Base-by-base conservation (phyloP, 495 filamentous ascomycete species). In the Cenococcum geophilum region DNA sequence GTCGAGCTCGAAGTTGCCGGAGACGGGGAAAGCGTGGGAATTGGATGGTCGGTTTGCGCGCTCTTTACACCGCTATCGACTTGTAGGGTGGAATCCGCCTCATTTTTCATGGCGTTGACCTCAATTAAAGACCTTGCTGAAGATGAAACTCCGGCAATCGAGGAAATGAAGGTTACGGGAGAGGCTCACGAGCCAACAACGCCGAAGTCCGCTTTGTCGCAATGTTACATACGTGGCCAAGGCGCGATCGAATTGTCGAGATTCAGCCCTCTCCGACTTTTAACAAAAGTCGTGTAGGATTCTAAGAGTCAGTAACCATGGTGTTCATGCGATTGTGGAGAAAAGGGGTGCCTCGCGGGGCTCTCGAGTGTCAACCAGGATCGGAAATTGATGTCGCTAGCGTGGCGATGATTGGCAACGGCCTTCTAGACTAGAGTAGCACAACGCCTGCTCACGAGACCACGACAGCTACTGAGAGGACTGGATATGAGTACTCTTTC, bases 81-180 rank as follows among this genome's bases (percentile, higher is more conserved):
- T 42, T 40, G 35, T 22, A 48, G 60, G 59, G 55, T 23, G 37
- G 16, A 14, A 12, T 34, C 53, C 60, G 56, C 64, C 42, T 63
- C 64, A 57, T 57, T 55, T 35, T 60, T 68, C 65, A 68, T 68
- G 65, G 58, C 61, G 65, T 42, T 25, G 50, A 25, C 40, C 21
- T 49, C 32, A 37, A 49, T 40, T 67, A 43, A 57, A 67, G 48
- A 18, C 42, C 32, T 49, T 48, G 23, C 49, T 14, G 53, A 16
- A 20, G 53, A 56, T 37, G 21, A 21, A 56, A 34, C 23, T n/a
- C 53, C 20, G 53, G 12, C 11, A 21, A 32, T 52, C 4, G 25
- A 52, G 49, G 21, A 6, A 52, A 52, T 32, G 25, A 23, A 32
- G 4, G 49, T 32, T 16, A 12, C 21, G 25, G 12, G 11, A 16